Base-by-base conservation (phyloP, 1,284 basidiomycete species). In the Malassezia sympodialis region DNA sequence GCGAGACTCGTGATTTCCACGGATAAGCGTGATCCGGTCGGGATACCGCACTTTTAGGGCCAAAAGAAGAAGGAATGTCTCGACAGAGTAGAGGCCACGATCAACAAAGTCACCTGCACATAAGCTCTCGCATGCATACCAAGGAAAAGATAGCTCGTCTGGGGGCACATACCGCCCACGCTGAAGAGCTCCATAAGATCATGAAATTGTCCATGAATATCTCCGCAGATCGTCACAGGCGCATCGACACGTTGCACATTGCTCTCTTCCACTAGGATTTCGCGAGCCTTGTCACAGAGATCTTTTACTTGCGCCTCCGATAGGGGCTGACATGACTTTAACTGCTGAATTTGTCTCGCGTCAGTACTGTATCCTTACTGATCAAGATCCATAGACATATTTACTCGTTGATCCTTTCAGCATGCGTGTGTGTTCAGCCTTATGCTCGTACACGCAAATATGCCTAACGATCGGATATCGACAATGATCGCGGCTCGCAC, bases 111-210 rank as follows among this genome's bases (percentile, higher is more conserved):
- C 69, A 37, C 69, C 56, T 54, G 52, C 30, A n/a, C 17, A 37
- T 27, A 17, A 26, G 39, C 15, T 3, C 1, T 17, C 23, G 8
- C 21, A 41, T 27, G 78, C 84, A 69, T 59, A 90, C 90, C 91
- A 87, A 98, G 93, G 80, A 98, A 98, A 54, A 98, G 84, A 76
- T 98, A 98, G 75, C 90, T 93, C 8, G 93, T 96, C 30, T 90
- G 85, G 49, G 93, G 93, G 76, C 90, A 96, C 69, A 84, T 84
- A 12, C 93, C 91, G 24, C 93, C 94, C 31, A 94, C 84, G 74
- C 86, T 86, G 81, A 98, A 96, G 48, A 96, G 81, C 78, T 98
- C 90, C 83, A 96, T 85, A 63, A 98, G 81, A 76, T 98, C 93
- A 76, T 87, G 94, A 76, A 98, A 98, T 75, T 98, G 93, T 11